Conservation (phyloP, 176 grass and related monocot species). For the Oryza glaberrima region DNA sequence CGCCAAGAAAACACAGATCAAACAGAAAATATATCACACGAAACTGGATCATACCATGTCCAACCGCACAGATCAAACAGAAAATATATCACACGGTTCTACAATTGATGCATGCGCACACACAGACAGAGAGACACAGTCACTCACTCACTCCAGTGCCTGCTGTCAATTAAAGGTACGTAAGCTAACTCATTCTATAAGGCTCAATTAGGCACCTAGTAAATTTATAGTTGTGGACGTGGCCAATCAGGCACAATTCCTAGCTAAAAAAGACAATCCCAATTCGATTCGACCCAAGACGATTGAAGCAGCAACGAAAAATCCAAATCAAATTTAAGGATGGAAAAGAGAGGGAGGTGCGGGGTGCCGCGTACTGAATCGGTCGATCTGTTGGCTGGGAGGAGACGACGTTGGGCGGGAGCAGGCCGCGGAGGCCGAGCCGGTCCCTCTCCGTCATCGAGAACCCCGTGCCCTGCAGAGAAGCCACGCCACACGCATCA, state of each 20-base stretch:
- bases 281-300: background rate
- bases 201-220: background rate
- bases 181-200: background rate
- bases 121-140: background rate
- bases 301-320: background rate
- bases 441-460: conserved; percentile 94
- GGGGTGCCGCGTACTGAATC: conserved; percentile 75
- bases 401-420: conserved; percentile 89
- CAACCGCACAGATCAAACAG: background rate
- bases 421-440: conserved; percentile 87
- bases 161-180: background rate
- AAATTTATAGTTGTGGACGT: background rate
- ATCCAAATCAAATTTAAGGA: background rate
- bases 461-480: conserved; percentile 81
- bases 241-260: background rate
- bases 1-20: no score
- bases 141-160: background rate
- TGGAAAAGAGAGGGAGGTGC: background rate
- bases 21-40: no score
- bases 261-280: background rate
- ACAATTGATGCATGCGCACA: background rate
- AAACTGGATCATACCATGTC: background rate
- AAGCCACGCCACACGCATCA: background rate
- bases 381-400: conserved; percentile 83
- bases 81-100: background rate